Evolutionary conservation across 2,329 filamentous ascomycete species (phyloP), one percentile per base, ranked within the genome.

Genomic region (Pseudomassariella vexata): DNA sequence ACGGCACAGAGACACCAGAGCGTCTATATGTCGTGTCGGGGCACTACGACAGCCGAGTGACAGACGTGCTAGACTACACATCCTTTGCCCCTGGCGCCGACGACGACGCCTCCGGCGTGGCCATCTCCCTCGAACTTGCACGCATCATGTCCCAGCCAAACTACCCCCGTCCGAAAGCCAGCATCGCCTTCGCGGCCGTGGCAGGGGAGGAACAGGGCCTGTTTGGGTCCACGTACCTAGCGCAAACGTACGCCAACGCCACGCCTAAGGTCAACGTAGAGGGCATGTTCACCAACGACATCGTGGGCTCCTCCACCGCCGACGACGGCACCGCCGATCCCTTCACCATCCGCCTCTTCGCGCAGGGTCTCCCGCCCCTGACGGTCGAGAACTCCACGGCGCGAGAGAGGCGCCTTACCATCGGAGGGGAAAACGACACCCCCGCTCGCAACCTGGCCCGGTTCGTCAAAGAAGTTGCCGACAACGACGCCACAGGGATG

Each of bases 151-250:
- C 72, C 1, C 65, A 56, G 26, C 57, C 56, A 9, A 49, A 59
- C 8, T 50, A 48, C 30, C 48, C 48, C 4, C 30, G 41, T 21
- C 70, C 67, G 1, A 59, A 59, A 34, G 65, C 70, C 1, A 76
- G 70, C 2, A 68, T 77, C 39, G 66, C 73, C 27, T 73, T 77
- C 31, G 70, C 60, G 3, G 70, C 73, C 4, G 68, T 73, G 3
- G 68, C 73, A 2, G 73, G 70, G 10, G 73, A 78, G 49, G 73
- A 77, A 40, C 73, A 77, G 53, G 60, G 58, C 5, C 60, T 76
- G 3, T 70, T 68, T 33, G 73, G 73, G 4, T 55, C 68, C 5
- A 54, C 56, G 3, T 67, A 67, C 50, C 55, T 76, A 5, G 73
- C 73, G 2, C 62, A 68, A 43, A 69, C 63, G 0, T 63, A 73